These are phyloP conservation scores for Fragilariopsis cylindrus DNA, from an alignment of 108 stramenopile genomes.

Conservation along the genomic window DNA sequence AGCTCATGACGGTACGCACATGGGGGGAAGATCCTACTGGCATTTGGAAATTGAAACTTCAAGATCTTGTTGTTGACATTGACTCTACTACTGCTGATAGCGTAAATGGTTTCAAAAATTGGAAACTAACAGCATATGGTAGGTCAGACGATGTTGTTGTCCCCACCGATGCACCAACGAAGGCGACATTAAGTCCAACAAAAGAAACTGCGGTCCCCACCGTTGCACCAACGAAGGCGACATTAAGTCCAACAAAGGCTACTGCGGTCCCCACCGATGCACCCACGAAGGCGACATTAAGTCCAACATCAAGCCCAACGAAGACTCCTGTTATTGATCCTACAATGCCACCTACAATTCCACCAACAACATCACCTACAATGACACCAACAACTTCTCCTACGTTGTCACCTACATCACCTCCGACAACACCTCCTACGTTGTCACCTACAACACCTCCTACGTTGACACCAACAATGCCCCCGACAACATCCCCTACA, in stretches of 20 bases:
- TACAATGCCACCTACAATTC: too few species aligned
- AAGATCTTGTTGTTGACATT: constrained; percentile 13
- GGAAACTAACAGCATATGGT: background rate
- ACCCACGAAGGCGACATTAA: background rate
- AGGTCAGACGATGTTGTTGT: background rate
- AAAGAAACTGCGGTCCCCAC: background rate
- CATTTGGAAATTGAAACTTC: constrained; percentile 30
- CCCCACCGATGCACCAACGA: background rate
- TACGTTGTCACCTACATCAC: too few species aligned
- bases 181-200: background rate
- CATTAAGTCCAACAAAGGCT: background rate
- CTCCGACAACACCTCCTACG: too few species aligned
- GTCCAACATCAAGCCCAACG: background rate
- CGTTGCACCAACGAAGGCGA: background rate
- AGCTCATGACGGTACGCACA: constrained; percentile 43
- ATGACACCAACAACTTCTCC: too few species aligned
- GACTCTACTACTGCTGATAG: background rate
- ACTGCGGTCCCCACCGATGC: background rate
- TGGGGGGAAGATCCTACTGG: constrained; percentile 46
- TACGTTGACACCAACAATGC: too few species aligned
- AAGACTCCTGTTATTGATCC: too few species aligned
- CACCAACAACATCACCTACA: too few species aligned
- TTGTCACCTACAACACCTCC: too few species aligned
- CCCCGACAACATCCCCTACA: too few species aligned
- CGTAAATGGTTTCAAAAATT: background rate